Base-by-base conservation (phyloP, 73 alveolate genomes). In the Paramecium caudatum region DNA sequence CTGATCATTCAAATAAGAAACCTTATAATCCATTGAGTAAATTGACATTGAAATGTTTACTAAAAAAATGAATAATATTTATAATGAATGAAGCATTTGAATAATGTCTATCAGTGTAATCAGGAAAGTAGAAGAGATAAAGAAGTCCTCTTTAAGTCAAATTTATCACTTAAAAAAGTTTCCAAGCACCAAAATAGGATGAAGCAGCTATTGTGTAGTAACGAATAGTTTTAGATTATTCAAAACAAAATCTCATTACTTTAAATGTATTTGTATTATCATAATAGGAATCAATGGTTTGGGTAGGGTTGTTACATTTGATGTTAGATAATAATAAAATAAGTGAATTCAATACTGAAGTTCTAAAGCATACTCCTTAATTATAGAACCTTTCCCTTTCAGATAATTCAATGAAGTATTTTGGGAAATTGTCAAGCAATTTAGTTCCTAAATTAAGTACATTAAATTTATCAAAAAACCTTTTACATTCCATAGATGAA, bases 71-170 rank as follows among this genome's bases (percentile, higher is more conserved):
- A 55, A 55, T 55, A 55, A 55, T 55, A 55, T 55, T 27, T 55
- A 55, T 27, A 55, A 55, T 55, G 80, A 55, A 55, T 55, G 80
- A 55, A 55, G 30, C 80, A 27, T 55, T 55, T 55, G 80, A 55
- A 55, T 55, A 55, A 55, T 55, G 80, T 12, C 80, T 55, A 7
- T 55, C 80, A 16, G 2, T 55, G 46, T 21, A 55, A 55, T 55
- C 80, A 55, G 80, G 80, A 1, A 27, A 10, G 30, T 27, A 55
- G 12, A 55, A 55, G 9, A 37, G 80, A 27, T 55, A 55, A 55
- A 17, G 80, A 55, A 55, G 80, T 55, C 80, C 80, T 3, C 3
- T 55, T 12, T 27, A 55, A 55, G 80, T 55, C 80, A 55, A 55
- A 55, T 55, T 23, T 55, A 43, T 55, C 12, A 55, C 80, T 55